Conservation (phyloP, 2,329 filamentous ascomycete species). For the Penicillium freii region DNA sequence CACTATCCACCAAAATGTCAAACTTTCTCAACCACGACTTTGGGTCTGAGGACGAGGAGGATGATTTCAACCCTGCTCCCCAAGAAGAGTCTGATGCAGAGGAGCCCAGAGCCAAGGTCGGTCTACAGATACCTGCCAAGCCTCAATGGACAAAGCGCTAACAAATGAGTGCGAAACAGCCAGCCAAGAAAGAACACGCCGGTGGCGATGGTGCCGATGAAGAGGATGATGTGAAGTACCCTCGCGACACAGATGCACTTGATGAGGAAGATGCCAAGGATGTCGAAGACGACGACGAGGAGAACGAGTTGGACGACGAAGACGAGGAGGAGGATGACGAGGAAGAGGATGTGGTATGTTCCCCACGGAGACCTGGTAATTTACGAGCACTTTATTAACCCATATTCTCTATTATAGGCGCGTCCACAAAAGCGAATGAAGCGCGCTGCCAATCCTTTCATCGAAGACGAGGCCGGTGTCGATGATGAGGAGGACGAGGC, state of each 20-base stretch:
- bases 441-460: slow-evolving; percentile 76
- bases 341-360: slow-evolving; percentile 53
- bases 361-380: background rate
- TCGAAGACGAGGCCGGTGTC: slow-evolving; percentile 97
- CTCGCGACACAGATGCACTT: slow-evolving; percentile 38
- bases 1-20: slow-evolving; percentile 35
- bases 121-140: slow-evolving; percentile 5
- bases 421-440: slow-evolving; percentile 77
- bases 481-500: slow-evolving; percentile 87
- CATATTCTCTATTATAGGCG: slow-evolving; percentile 30
- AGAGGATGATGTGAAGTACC: slow-evolving; percentile 35
- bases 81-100: slow-evolving; percentile 73
- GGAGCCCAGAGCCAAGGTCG: slow-evolving; percentile 35
- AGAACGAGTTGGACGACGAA: slow-evolving; percentile 60
- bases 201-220: slow-evolving; percentile 50
- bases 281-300: slow-evolving; percentile 50
- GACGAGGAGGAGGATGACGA: slow-evolving; percentile 50
- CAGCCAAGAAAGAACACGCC: slow-evolving; percentile 18
- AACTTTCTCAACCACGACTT: slow-evolving; percentile 53
- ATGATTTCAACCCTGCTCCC: slow-evolving; percentile 83
- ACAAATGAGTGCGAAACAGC: slow-evolving; percentile 24
- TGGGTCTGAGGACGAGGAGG: slow-evolving; percentile 68
- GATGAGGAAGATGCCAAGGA: slow-evolving; percentile 47
- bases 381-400: slow-evolving; percentile 14
- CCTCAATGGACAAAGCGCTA: slow-evolving; percentile 21